Evolutionary conservation across 116 monocot genomes (phyloP).

Genomic region (Papilionanthe hybrid): DNA sequence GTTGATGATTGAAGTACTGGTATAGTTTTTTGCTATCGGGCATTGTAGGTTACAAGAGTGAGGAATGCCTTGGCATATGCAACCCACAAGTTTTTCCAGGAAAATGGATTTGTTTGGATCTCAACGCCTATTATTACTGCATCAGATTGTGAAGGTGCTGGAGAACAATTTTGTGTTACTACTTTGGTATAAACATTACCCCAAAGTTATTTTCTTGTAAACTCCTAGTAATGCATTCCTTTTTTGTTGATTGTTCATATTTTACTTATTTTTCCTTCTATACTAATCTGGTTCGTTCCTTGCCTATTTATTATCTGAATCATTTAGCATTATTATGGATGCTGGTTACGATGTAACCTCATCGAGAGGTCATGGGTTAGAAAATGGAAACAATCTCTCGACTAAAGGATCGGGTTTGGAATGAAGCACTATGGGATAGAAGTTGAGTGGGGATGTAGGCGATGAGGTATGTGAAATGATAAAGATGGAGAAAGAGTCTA

Average conservation of each 20-base stretch:
- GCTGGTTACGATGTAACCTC: background rate
- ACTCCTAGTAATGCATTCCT: background rate
- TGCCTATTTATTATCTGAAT: background rate
- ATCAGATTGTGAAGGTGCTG: slow-evolving; percentile 99
- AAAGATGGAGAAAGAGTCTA: no score
- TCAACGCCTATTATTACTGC: slow-evolving; percentile 95
- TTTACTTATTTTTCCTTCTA: background rate
- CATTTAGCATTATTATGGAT: background rate
- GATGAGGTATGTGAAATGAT: background rate
- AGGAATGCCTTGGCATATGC: slow-evolving; percentile 94
- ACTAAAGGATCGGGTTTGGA: background rate
- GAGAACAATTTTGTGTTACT: slow-evolving; percentile 97
- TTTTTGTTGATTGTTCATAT: background rate
- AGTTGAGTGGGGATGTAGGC: background rate
- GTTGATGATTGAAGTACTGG: background rate
- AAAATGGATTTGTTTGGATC: slow-evolving; percentile 98
- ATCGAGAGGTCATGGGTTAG: background rate
- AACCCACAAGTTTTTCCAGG: slow-evolving; percentile 94
- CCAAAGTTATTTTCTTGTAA: background rate
- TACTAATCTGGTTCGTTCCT: background rate
- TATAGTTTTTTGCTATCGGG: slow-evolving; percentile 13
- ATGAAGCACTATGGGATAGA: background rate
- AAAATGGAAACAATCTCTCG: background rate
- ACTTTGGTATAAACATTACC: slow-evolving; percentile 61
- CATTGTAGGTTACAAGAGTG: slow-evolving; percentile 76